These are phyloP conservation scores for Xylaria sp. DNA, from an alignment of 2,329 filamentous ascomycete species.

Conservation along the genomic window DNA sequence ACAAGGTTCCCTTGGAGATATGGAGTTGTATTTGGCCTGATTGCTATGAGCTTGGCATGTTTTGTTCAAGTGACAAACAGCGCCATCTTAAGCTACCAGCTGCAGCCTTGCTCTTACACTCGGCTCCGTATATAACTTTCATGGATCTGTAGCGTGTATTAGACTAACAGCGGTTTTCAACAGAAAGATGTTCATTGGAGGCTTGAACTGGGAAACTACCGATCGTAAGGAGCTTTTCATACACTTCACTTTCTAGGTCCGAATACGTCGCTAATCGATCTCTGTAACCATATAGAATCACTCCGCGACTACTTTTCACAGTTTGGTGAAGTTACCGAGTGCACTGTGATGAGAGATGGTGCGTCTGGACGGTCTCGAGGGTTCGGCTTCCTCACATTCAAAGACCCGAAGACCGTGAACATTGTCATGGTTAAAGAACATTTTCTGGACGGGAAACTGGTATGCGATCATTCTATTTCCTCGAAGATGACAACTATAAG, in stretches of 20 bases:
- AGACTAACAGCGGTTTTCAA: constrained; percentile 47
- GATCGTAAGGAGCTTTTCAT: constrained; percentile 75
- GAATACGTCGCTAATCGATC: constrained; percentile 42
- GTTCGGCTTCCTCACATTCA: constrained; percentile 98
- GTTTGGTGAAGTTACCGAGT: constrained; percentile 96
- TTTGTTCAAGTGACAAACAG: constrained; percentile 40
- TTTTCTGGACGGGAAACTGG: constrained; percentile 97
- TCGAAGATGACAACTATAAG: not conserved
- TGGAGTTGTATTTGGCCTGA: constrained; percentile 33
- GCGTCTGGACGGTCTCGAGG: constrained; percentile 92
- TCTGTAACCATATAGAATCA: constrained; percentile 73
- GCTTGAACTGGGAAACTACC: constrained; percentile 98
- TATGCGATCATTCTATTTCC: constrained; percentile 61
- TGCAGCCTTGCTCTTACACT: constrained; percentile 29
- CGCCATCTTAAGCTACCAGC: constrained; percentile 30
- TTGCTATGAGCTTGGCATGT: constrained; percentile 32
- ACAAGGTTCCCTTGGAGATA: constrained; percentile 35
- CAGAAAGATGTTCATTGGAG: constrained; percentile 99
- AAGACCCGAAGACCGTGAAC: constrained; percentile 96
- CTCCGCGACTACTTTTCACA: constrained; percentile 97
- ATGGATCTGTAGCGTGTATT: constrained; percentile 28
- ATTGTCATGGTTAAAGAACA: constrained; percentile 99
- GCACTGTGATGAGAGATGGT: constrained; percentile 98
- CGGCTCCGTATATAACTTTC: constrained; percentile 21
- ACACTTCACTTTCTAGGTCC: constrained; percentile 12